Percentiles rank a stretch among this genome's conserved stretches.
Conservation (phyloP, 1,284 basidiomycete species). For the Apiotrichum akiyoshidainum region DNA sequence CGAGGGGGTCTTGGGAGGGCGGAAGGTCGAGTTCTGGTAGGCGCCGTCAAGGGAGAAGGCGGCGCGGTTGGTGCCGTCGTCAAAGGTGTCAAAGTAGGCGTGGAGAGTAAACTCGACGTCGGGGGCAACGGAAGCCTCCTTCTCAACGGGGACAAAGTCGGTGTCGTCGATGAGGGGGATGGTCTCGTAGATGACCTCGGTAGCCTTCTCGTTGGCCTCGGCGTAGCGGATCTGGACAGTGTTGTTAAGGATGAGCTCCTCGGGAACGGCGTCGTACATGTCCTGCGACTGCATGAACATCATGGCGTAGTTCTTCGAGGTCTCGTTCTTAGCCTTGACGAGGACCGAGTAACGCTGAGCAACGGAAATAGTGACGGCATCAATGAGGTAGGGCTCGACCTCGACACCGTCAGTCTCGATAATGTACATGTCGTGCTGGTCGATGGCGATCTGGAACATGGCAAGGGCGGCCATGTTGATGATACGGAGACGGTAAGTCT, state of each 20-base stretch:
- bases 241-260: slow-evolving; percentile 68
- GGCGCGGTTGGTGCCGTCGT: slow-evolving; percentile 51
- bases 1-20: slow-evolving; percentile 61
- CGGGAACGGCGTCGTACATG: slow-evolving; percentile 73
- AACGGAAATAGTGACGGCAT: slow-evolving; percentile 69
- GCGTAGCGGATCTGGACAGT: slow-evolving; percentile 72
- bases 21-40: slow-evolving; percentile 46
- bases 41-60: slow-evolving; percentile 47
- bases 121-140: slow-evolving; percentile 39
- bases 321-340: slow-evolving; percentile 83
- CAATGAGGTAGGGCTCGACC: slow-evolving; percentile 65
- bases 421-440: slow-evolving; percentile 84
- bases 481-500: slow-evolving; percentile 66
- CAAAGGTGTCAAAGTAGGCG: slow-evolving; percentile 54
- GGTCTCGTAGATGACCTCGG: slow-evolving; percentile 10
- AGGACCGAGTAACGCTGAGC: slow-evolving; percentile 94
- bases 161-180: slow-evolving; percentile 50
- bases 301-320: slow-evolving; percentile 76
- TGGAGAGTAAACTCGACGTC: slow-evolving; percentile 48
- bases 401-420: slow-evolving; percentile 89
- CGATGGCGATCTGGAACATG: slow-evolving; percentile 81
- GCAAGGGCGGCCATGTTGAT: slow-evolving; percentile 65
- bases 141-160: slow-evolving; percentile 47
- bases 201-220: slow-evolving; percentile 31
- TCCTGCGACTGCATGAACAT: slow-evolving; percentile 79